Conservation (phyloP, 495 filamentous ascomycete genomes). For the Penicillium psychrofluorescens region DNA sequence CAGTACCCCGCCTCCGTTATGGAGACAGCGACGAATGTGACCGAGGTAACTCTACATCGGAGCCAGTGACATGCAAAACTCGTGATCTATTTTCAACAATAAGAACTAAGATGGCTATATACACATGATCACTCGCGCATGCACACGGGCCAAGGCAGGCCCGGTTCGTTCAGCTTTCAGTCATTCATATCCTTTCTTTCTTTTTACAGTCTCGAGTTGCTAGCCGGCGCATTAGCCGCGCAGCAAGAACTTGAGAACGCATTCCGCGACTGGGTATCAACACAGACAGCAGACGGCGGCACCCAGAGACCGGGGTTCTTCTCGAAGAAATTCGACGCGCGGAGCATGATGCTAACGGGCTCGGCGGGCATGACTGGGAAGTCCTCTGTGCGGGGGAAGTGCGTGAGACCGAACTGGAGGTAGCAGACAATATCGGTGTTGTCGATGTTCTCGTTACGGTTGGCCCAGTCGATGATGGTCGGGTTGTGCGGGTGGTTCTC, state of each 20-base stretch:
- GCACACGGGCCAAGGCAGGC: too few species aligned
- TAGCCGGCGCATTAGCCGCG: constrained; percentile 11
- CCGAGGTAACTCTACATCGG: too few species aligned
- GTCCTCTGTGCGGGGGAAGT: constrained; percentile 50
- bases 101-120: too few species aligned
- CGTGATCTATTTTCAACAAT: too few species aligned
- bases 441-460: constrained; percentile 42
- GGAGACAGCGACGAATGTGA: too few species aligned
- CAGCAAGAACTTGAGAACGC: constrained; percentile 21
- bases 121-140: too few species aligned
- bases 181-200: too few species aligned
- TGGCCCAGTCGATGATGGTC: constrained; percentile 34
- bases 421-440: constrained; percentile 51
- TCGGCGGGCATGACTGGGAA: constrained; percentile 68
- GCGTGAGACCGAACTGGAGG: constrained; percentile 53
- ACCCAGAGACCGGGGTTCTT: constrained; percentile 67
- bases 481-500: constrained; percentile 29
- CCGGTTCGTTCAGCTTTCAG: too few species aligned
- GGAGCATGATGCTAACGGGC: constrained; percentile 59
- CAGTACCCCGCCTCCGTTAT: too few species aligned
- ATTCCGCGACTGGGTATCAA: constrained; percentile 19
- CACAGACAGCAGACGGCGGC: constrained; percentile 40
- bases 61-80: too few species aligned
- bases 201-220: constrained; percentile 12
- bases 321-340: constrained; percentile 64